These are phyloP conservation scores for Malus asiatica DNA, from an alignment of 306 rosid genomes.

Conservation along the genomic window DNA sequence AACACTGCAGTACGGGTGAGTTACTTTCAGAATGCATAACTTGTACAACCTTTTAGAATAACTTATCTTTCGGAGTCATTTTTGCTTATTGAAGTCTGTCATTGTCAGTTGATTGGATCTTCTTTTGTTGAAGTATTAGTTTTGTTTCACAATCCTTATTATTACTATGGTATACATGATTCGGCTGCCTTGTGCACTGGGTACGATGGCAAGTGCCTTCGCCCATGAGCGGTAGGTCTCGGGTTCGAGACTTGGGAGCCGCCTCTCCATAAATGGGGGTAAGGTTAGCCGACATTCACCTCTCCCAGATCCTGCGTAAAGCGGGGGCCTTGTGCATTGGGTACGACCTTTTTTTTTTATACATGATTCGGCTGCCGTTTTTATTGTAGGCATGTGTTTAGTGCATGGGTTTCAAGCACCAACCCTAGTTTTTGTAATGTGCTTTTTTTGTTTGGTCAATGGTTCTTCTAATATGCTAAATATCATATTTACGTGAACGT, in stretches of 20 bases:
- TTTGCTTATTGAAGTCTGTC: background rate
- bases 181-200: background rate
- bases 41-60: background rate
- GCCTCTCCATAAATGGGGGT: no score
- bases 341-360: no score
- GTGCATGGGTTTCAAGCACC: background rate
- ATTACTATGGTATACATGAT: background rate
- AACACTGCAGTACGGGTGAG: conserved; percentile 82
- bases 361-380: background rate
- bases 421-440: background rate
- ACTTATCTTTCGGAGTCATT: background rate
- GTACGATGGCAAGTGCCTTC: no score
- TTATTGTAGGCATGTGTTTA: background rate
- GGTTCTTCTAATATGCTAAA: background rate
- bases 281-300: no score
- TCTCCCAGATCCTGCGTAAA: no score
- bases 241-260: no score
- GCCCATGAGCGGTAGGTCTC: no score
- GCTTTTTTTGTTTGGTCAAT: no score
- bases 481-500: background rate
- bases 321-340: no score
- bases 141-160: background rate
- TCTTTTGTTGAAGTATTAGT: background rate
- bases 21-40: conserved; percentile 3
- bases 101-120: background rate